These are phyloP conservation scores for Persicaria maculosa DNA, from an alignment of 148 eudicot genomes.

Conservation along the genomic window DNA sequence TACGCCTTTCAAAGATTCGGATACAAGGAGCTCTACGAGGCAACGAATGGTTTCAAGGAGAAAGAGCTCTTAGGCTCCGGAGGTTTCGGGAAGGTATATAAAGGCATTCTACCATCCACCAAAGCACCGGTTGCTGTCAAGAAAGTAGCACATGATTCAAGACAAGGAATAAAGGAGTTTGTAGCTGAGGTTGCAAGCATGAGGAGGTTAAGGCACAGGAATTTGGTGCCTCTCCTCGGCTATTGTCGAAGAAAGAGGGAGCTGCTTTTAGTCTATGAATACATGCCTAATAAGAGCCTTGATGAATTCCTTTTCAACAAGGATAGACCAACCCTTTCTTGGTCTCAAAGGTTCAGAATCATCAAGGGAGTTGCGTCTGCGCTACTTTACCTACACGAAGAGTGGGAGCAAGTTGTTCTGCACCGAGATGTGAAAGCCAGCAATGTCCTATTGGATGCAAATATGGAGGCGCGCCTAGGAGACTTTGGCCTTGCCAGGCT, in stretches of 20 bases:
- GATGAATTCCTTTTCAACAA: not conserved
- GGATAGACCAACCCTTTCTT: conserved; percentile 2
- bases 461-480: conserved; percentile 10
- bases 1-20: conserved; percentile 8
- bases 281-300: conserved; percentile 16
- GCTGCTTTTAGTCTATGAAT: conserved; percentile 15
- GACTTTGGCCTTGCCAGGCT: conserved; percentile 17
- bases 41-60: conserved; percentile 11
- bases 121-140: conserved; percentile 7
- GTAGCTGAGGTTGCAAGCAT: conserved; percentile 12
- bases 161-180: conserved; percentile 9
- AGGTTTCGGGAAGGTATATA: conserved; percentile 11
- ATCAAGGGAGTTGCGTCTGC: conserved; percentile 15
- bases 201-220: conserved; percentile 14
- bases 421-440: conserved; percentile 15
- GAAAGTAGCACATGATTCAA: conserved; percentile 12
- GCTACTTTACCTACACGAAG: conserved; percentile 12
- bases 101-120: not conserved
- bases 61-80: not conserved
- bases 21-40: conserved; percentile 3
- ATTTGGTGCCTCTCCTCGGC: conserved; percentile 11
- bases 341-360: conserved; percentile 11
- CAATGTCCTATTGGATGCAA: conserved; percentile 8
- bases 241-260: conserved; percentile 9
- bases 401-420: conserved; percentile 11